A percentile compares a stretch with the other conserved stretches of the same genome.
phyloP scores from a whole-genome alignment of 495 filamentous ascomycete genomes.

The Trichocladium antarcticum region DNA sequence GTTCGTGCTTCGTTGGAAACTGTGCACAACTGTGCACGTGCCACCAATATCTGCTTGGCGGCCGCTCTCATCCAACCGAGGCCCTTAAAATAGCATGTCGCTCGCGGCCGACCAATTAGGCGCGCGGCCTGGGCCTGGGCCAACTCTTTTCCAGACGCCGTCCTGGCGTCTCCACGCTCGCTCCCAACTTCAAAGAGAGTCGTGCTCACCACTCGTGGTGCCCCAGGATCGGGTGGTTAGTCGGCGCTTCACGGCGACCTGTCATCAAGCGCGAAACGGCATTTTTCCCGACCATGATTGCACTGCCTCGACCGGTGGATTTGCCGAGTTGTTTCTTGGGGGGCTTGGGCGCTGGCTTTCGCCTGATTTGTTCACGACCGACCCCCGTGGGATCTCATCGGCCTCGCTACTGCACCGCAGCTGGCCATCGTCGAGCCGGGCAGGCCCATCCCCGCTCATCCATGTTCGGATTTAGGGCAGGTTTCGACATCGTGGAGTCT shows the following conservation, averaged over 20 bases:
- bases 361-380: not conserved
- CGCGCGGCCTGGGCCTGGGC: not conserved
- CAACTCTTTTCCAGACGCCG: conserved; percentile 13
- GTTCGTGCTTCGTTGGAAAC: no score
- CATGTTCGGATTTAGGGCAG: no score
- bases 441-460: not conserved
- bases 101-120: conserved; percentile 18
- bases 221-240: conserved; percentile 3
- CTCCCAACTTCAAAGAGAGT: conserved; percentile 1
- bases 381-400: no score
- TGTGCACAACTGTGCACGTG: not conserved
- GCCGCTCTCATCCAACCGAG: conserved; percentile 8
- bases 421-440: not conserved
- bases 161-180: not conserved
- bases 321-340: no score
- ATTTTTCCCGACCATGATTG: not conserved
- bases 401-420: not conserved
- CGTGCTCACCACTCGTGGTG: conserved; percentile 10
- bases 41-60: not conserved
- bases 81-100: conserved; percentile 18
- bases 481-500: no score
- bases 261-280: not conserved
- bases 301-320: not conserved
- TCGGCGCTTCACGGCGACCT: conserved; percentile 14
- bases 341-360: not conserved